A percentile compares a stretch with the other conserved stretches of the same genome.
phyloP scores from a whole-genome alignment of 768 basidiomycete species.

The Naganishia onofrii region DNA sequence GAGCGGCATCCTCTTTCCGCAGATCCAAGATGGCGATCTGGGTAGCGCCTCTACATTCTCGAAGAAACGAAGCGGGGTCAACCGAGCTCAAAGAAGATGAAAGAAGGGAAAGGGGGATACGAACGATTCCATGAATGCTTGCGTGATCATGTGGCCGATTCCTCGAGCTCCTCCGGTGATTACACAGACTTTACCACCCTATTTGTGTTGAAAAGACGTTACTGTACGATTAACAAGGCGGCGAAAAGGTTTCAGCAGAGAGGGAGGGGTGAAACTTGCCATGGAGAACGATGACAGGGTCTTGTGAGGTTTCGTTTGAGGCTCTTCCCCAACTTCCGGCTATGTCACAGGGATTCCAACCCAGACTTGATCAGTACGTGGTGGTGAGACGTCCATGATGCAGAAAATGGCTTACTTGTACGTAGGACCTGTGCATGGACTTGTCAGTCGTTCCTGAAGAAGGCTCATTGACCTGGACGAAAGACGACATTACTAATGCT shows the following conservation, averaged over 20 bases:
- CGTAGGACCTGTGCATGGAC: slow-evolving; percentile 6
- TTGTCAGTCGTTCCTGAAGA: slow-evolving; percentile 10
- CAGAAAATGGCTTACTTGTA: neutral
- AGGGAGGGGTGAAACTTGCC: slow-evolving; percentile 12
- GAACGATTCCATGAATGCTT: slow-evolving; percentile 79
- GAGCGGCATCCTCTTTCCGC: slow-evolving; percentile 65
- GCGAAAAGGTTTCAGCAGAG: too few relatives aligned
- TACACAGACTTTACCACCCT: slow-evolving; percentile 68
- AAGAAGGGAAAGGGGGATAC: slow-evolving; percentile 42
- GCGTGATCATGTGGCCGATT: slow-evolving; percentile 83
- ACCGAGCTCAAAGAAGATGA: neutral
- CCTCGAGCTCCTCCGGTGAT: slow-evolving; percentile 92
- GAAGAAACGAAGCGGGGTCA: neutral
- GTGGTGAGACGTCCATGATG: neutral
- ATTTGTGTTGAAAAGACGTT: neutral
- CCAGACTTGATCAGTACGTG: too few relatives aligned
- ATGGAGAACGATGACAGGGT: slow-evolving; percentile 25
- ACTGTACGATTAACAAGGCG: neutral
- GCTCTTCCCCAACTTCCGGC: slow-evolving; percentile 21
- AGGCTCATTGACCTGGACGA: slow-evolving; percentile 10
- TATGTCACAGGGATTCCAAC: neutral
- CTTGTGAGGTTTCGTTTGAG: slow-evolving; percentile 23
- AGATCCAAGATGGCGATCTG: slow-evolving; percentile 78
- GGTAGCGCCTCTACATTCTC: slow-evolving; percentile 66
- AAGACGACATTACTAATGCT: neutral